Base-by-base conservation (phyloP, 768 basidiomycete species). In the Trametes gibbosa region DNA sequence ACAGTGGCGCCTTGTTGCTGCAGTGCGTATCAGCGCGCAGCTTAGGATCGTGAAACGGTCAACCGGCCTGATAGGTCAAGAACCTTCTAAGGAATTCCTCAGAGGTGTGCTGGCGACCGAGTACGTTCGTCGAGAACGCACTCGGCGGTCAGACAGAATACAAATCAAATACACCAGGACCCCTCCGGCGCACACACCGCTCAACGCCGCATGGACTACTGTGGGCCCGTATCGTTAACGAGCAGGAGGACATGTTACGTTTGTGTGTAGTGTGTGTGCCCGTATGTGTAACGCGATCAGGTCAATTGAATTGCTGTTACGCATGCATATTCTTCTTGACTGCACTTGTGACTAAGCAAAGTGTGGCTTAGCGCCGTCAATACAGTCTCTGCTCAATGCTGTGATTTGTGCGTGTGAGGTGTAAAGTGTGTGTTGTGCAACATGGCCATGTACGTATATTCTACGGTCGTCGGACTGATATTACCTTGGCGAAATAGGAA, bases 111-210 rank as follows among this genome's bases (percentile, higher is more conserved):
- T 35, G 57, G 27, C 24, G 16, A 43, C 41, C 19, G 14, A 25
- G 40, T 42, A 19, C 35, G 32, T 6, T 17, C 9, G 16, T 16
- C 23, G 14, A 23, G 21, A 46, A 17, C 29, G 58, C 21, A 40
- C 34, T 51, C 32, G 34, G 34, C 21, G 35, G 32, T 50, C 34
- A 35, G 45, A 25, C 35, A 25, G 32, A 41, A 27, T 9, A 9
- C 60, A 62, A 62, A 62, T 62, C 34, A 62, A 62, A 10, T 62
- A 62, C 32, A 51, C 61, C 61, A 62, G 61, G 61, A 58, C 61
- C 35, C 35, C 48, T 32, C 41, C 29, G 35, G 46, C 19, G 45
- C 21, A 24, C 39, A 39, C 27, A 21, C 45, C 13, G 37, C 46
- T 12, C 19, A 27, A 13, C 40, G 32, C 45, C 13, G 24, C 39